A percentile compares a stretch with the other conserved stretches of the same genome.
Evolutionary conservation across 2,329 filamentous ascomycete species (phyloP).

Genomic region (Rugonectria rugulosa): DNA sequence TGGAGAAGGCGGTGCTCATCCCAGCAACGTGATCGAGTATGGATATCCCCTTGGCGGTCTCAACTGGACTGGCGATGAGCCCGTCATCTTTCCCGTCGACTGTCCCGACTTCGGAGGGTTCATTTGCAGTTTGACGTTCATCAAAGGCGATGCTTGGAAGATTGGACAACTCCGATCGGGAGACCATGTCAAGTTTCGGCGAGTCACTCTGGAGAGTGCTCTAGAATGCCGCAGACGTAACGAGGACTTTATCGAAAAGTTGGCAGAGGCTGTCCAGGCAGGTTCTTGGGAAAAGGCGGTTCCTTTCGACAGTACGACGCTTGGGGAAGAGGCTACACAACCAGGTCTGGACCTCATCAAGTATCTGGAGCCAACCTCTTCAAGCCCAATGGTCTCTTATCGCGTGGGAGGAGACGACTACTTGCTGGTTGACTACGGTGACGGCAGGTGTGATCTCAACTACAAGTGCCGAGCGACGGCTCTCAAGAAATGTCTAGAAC

Average conservation of each 20-base stretch:
- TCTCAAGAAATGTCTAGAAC: conserved; percentile 20
- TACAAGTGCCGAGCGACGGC: conserved; percentile 48
- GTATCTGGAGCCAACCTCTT: conserved; percentile 6
- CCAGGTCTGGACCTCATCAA: conserved; percentile 13
- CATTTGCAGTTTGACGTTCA: conserved; percentile 40
- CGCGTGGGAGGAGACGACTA: conserved; percentile 57
- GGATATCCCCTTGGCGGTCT: conserved; percentile 53
- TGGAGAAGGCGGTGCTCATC: conserved; percentile 70
- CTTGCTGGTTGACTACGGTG: conserved; percentile 64
- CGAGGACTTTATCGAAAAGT: conserved; percentile 13
- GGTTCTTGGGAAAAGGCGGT: conserved; percentile 10
- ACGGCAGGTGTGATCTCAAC: conserved; percentile 61
- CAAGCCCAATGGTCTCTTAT: conserved; percentile 49
- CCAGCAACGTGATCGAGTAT: conserved; percentile 53
- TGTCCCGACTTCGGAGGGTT: conserved; percentile 45
- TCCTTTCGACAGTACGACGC: conserved; percentile 3
- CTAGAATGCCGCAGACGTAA: conserved; percentile 9
- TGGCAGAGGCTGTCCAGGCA: neutral
- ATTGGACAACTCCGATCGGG: conserved; percentile 46
- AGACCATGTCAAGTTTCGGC: conserved; percentile 26
- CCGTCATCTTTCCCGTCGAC: conserved; percentile 45
- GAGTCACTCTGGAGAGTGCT: conserved; percentile 50
- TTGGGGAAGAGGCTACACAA: conserved; percentile 7
- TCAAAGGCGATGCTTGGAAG: conserved; percentile 46
- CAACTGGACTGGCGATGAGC: conserved; percentile 46